Evolutionary conservation across 2,329 filamentous ascomycete genomes (phyloP), one percentile per base, ranked within the genome.

Genomic region (Coleophoma cylindrospora): DNA sequence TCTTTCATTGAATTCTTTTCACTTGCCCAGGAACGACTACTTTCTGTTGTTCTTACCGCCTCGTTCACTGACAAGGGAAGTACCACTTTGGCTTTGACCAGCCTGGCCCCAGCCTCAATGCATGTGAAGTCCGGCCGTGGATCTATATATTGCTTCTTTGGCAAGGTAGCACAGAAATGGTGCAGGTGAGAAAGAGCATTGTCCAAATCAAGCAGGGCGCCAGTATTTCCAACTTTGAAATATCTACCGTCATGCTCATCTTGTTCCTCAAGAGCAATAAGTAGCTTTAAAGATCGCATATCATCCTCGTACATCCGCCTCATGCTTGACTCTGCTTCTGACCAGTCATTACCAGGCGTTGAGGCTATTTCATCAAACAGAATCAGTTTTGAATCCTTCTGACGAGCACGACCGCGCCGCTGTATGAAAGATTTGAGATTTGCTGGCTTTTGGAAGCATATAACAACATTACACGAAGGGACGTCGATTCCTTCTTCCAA

Each of bases 101-200:
- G 57, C 13, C 45, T 32, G 17, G 53, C 76, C 73, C 32, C 80
- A 69, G 37, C 81, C 11, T 43, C 41, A 12, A 36, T 50, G 15
- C 68, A 59, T n/a, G 72, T 62, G 60, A 91, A 95, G 45, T 87
- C 80, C 0, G 91, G 90, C 1, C 77, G 72, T 15, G 71, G 70
- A 56, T 91, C 81, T 7, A 84, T 74, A 61, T 83, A 89, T 22
- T 80, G 76, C 1, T 71, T 72, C 0, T 70, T 33, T 8, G 60
- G 58, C 1, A 91, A 65, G 0, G 77, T 75, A 0, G 74, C 71
- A 65, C 91, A 96, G 58, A 96, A 95, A 66, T 95, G 89, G 43
- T 87, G 74, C 1, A 97, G 75, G 64, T 94, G 90, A n/a, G 75
- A 68, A 44, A 85, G 80, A 1, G 89, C 87, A 56, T 87, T 87